Evolutionary conservation across 2,329 filamentous ascomycete species (phyloP).

Genomic region (Talaromyces albobiverticillius): DNA sequence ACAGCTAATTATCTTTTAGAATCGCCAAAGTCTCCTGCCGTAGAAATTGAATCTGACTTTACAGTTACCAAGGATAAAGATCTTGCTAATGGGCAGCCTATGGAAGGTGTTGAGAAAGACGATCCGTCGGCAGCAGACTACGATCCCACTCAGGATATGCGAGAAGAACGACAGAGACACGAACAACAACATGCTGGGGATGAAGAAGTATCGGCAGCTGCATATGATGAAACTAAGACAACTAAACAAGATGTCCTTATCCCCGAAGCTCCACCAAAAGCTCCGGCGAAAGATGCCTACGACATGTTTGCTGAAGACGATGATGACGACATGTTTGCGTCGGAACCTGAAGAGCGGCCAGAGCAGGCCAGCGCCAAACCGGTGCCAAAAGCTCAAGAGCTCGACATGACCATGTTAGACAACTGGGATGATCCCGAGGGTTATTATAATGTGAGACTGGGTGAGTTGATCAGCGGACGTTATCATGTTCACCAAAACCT

Average conservation of each 20-base stretch:
- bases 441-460: slow-evolving; percentile 92
- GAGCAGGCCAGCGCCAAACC: slow-evolving; percentile 46
- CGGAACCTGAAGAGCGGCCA: slow-evolving; percentile 55
- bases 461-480: slow-evolving; percentile 82
- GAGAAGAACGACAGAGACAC: slow-evolving; percentile 73
- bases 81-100: slow-evolving; percentile 56
- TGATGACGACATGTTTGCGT: slow-evolving; percentile 86
- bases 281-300: slow-evolving; percentile 52
- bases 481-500: slow-evolving; percentile 87
- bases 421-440: slow-evolving; percentile 93
- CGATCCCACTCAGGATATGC: slow-evolving; percentile 83
- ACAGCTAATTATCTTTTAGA: slow-evolving; percentile 42
- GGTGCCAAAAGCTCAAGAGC: slow-evolving; percentile 54
- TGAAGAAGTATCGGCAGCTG: slow-evolving; percentile 52
- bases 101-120: slow-evolving; percentile 55
- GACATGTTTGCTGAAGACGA: slow-evolving; percentile 64
- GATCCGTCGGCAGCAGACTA: slow-evolving; percentile 91
- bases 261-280: slow-evolving; percentile 34
- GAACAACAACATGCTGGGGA: slow-evolving; percentile 59
- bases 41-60: slow-evolving; percentile 51
- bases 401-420: slow-evolving; percentile 75
- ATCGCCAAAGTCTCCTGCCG: slow-evolving; percentile 30
- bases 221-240: slow-evolving; percentile 59
- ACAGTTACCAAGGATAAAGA: slow-evolving; percentile 65
- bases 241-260: slow-evolving; percentile 52